Conservation (phyloP, 2,329 filamentous ascomycete genomes). For the Aspergillus flavus region DNA sequence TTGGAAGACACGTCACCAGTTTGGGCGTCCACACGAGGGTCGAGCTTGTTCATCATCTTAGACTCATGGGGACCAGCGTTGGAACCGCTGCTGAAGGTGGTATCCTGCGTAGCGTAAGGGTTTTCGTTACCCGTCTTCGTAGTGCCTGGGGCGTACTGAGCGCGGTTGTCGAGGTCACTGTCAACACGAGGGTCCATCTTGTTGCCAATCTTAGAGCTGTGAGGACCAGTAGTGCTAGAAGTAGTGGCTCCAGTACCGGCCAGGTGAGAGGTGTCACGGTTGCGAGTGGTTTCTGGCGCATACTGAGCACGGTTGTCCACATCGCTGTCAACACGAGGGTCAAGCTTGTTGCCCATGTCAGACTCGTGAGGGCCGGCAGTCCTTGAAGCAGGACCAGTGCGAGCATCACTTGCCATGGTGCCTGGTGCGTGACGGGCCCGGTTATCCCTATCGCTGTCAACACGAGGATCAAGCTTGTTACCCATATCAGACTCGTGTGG, state of each 20-base stretch:
- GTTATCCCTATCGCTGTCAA: slow-evolving; percentile 26
- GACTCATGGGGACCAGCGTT: slow-evolving; percentile 25
- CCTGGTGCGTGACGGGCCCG: slow-evolving; percentile 20
- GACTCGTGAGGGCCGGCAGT: slow-evolving; percentile 22
- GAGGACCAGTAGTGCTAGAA: slow-evolving; percentile 21
- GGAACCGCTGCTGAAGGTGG: slow-evolving; percentile 1
- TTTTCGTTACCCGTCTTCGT: slow-evolving; percentile 18
- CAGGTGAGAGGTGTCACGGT: neutral
- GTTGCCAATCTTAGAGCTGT: slow-evolving; percentile 32
- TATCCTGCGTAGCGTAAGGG: slow-evolving; percentile 11
- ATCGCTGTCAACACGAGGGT: slow-evolving; percentile 32
- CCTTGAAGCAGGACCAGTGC: neutral
- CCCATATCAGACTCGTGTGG: slow-evolving; percentile 9
- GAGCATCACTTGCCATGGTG: neutral
- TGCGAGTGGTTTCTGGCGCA: neutral
- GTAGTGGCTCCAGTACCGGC: neutral
- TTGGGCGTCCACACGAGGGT: slow-evolving; percentile 31
- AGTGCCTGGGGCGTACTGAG: slow-evolving; percentile 21
- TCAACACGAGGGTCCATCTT: slow-evolving; percentile 39
- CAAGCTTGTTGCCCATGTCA: slow-evolving; percentile 40
- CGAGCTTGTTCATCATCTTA: slow-evolving; percentile 28
- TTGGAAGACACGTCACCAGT: slow-evolving; percentile 25
- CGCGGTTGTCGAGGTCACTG: slow-evolving; percentile 21
- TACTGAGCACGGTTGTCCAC: slow-evolving; percentile 25
- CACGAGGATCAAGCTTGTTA: slow-evolving; percentile 44